Evolutionary conservation across 129 eudicot species (phyloP).

Genomic region (Smallanthus sonchifolius): DNA sequence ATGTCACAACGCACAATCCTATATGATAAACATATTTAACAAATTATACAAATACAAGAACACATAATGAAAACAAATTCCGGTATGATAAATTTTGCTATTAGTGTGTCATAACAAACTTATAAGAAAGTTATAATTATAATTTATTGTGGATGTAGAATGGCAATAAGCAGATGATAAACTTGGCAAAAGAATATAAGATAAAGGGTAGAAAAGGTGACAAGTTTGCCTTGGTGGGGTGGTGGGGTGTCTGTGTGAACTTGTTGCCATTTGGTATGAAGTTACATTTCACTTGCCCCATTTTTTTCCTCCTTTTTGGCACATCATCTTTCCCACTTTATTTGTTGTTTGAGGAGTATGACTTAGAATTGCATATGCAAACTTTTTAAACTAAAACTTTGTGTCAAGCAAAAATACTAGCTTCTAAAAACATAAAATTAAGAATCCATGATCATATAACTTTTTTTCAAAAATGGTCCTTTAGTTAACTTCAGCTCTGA

Average conservation of each 20-base stretch:
- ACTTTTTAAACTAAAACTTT: neutral
- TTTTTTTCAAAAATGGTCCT: neutral
- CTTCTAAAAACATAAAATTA: neutral
- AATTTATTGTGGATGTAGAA: neutral
- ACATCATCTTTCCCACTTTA: conserved; percentile 15
- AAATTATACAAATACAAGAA: too few species aligned
- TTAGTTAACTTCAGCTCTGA: neutral
- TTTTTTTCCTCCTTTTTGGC: conserved; percentile 2
- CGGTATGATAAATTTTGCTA: too few species aligned
- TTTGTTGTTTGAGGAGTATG: conserved; percentile 15
- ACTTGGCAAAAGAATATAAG: neutral
- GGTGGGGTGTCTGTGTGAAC: conserved; percentile 15
- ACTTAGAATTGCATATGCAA: conserved; percentile 12
- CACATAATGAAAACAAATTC: too few species aligned
- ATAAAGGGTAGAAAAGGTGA: conserved; percentile 7
- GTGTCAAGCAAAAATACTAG: neutral
- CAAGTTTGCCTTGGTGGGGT: conserved; percentile 1
- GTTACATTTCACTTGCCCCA: conserved; percentile 21
- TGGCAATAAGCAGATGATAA: neutral
- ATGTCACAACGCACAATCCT: too few species aligned
- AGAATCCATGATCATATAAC: neutral
- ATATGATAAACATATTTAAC: too few species aligned
- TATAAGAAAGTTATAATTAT: neutral
- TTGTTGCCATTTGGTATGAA: neutral
- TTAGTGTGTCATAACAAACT: too few species aligned